Percentiles rank a stretch among this genome's conserved stretches.
Evolutionary conservation across 441 rosid species (phyloP).

Genomic region (Populus trichocarpa): DNA sequence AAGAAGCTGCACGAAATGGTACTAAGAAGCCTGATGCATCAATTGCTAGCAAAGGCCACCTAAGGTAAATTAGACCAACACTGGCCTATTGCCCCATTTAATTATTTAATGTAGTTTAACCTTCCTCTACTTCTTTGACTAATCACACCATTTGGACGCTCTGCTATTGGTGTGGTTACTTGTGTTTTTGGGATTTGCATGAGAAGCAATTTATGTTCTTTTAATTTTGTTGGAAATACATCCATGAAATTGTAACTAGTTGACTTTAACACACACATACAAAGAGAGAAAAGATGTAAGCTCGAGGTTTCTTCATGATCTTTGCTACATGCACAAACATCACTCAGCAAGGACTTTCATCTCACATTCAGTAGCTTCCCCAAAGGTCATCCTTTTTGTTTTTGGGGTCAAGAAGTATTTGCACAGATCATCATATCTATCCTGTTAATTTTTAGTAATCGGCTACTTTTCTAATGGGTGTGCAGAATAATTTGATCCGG

Average conservation of each 20-base stretch:
- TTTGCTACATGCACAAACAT: too few species aligned
- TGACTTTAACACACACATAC: not conserved
- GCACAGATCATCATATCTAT: too few species aligned
- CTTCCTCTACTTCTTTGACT: not conserved
- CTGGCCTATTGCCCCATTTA: not conserved
- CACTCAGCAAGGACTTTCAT: too few species aligned
- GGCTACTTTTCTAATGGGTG: not conserved
- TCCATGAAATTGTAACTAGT: not conserved
- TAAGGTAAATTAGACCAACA: constrained; percentile 46
- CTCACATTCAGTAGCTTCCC: too few species aligned
- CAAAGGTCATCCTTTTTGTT: too few species aligned
- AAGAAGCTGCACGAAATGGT: constrained; percentile 67
- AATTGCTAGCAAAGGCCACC: constrained; percentile 76
- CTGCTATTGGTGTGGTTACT: constrained; percentile 12
- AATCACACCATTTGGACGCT: constrained; percentile 18
- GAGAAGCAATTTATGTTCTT: not conserved
- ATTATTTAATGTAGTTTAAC: not conserved
- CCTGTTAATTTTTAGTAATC: too few species aligned
- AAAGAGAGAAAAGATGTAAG: not conserved
- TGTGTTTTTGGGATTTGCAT: not conserved
- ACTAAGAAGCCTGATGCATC: constrained; percentile 67
- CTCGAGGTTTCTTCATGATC: not conserved
- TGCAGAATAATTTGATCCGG: not conserved
- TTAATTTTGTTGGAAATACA: not conserved
- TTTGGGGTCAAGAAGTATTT: not conserved